These are phyloP conservation scores for Hypomontagnella monticulosa DNA, from an alignment of 495 filamentous ascomycete species.

Conservation along the genomic window DNA sequence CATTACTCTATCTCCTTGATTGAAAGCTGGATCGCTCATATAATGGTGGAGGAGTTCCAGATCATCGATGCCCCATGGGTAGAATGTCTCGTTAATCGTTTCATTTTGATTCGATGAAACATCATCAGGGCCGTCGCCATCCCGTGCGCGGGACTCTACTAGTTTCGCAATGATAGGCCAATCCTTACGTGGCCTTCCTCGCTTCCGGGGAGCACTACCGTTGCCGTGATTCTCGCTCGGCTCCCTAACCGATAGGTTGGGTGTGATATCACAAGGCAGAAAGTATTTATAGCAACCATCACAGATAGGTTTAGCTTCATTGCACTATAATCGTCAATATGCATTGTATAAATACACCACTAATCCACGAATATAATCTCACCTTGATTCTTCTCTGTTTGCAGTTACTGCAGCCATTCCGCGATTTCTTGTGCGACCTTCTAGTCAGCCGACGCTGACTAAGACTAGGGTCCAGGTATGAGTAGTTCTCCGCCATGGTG, in stretches of 20 bases:
- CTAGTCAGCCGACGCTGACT: slow-evolving; percentile 1
- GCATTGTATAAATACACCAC: neutral
- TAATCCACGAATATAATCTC: neutral
- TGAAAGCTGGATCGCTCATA: slow-evolving; percentile 20
- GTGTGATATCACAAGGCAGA: slow-evolving; percentile 13
- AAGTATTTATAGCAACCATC: slow-evolving; percentile 41
- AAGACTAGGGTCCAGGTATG: too few relatives aligned
- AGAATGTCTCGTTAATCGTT: neutral
- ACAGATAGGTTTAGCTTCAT: slow-evolving; percentile 48
- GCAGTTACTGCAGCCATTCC: slow-evolving; percentile 66
- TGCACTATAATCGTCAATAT: slow-evolving; percentile 38
- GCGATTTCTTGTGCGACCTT: slow-evolving; percentile 64
- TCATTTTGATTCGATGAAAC: neutral
- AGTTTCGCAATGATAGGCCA: slow-evolving; percentile 1
- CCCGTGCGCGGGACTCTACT: neutral
- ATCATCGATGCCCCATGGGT: slow-evolving; percentile 43
- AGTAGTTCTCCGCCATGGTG: too few relatives aligned
- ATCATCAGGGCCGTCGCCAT: slow-evolving; percentile 6
- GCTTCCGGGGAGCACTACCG: neutral
- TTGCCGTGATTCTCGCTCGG: neutral
- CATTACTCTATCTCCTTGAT: neutral
- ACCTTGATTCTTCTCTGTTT: slow-evolving; percentile 68
- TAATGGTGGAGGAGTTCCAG: slow-evolving; percentile 50
- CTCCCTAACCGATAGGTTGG: neutral
- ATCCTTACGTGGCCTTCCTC: slow-evolving; percentile 8